Percentiles rank a stretch among this genome's conserved stretches.
Evolutionary conservation across 352 stramenopile genomes (phyloP).

Genomic region (Phytophthora palmivora): DNA sequence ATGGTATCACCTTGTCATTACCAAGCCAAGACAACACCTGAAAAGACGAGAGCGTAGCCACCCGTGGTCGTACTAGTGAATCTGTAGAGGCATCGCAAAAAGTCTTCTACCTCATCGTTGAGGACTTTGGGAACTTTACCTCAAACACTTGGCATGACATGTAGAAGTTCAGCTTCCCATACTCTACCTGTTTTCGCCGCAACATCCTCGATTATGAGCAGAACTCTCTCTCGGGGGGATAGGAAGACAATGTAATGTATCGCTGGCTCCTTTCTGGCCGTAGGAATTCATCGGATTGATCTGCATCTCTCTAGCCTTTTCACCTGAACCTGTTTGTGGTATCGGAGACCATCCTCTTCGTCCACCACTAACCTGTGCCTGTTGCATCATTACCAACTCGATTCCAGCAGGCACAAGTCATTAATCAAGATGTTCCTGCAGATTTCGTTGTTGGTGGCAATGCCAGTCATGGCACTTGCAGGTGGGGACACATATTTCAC

Average conservation of each 20-base stretch:
- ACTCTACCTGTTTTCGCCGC: not conserved
- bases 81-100: conserved; percentile 21
- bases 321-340: not conserved
- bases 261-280: conserved; percentile 22
- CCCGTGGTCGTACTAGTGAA: conserved; percentile 12
- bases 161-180: not conserved
- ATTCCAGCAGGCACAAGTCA: not conserved
- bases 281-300: conserved; percentile 21
- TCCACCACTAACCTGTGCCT: conserved; percentile 13
- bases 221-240: conserved; percentile 3
- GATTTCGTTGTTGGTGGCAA: conserved; percentile 14
- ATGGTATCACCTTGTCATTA: too few relatives aligned
- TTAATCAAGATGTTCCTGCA: conserved; percentile 26
- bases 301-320: conserved; percentile 24
- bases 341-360: not conserved
- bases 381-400: conserved; percentile 23
- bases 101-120: too few relatives aligned
- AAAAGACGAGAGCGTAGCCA: conserved; percentile 3
- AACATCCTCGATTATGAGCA: conserved; percentile 5
- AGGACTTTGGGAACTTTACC: not conserved
- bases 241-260: conserved; percentile 4
- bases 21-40: too few relatives aligned
- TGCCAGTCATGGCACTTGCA: conserved; percentile 25
- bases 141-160: not conserved
- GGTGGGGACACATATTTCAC: conserved; percentile 39